phyloP scores from a whole-genome alignment of 2,329 filamentous ascomycete species.

The Fusarium virguliforme region DNA sequence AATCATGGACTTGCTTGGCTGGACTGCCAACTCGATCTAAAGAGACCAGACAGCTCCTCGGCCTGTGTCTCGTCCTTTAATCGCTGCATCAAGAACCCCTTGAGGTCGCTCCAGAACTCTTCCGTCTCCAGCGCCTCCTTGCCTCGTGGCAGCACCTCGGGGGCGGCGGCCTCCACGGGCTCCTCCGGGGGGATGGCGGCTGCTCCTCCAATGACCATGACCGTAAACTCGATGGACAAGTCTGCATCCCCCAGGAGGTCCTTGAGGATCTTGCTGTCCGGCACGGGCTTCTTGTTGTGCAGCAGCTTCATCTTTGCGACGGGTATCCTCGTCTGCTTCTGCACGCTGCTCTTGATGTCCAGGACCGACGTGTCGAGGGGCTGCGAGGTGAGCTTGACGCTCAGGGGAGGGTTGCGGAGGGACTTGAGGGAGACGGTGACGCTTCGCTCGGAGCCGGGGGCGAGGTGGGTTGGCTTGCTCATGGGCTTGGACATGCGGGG shows the following conservation, averaged over 20 bases:
- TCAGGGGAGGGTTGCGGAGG: conserved; percentile 80
- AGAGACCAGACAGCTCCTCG: conserved; percentile 75
- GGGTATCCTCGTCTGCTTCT: conserved; percentile 73
- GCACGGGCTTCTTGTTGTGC: conserved; percentile 87
- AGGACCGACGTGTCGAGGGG: conserved; percentile 81
- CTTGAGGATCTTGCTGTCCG: conserved; percentile 82
- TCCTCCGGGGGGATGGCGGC: conserved; percentile 63
- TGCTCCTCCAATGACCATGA: conserved; percentile 89
- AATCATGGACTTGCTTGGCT: conserved; percentile 54
- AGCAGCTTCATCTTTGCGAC: conserved; percentile 89
- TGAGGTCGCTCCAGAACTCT: conserved; percentile 90
- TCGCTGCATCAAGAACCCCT: conserved; percentile 84
- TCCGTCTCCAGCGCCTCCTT: conserved; percentile 77
- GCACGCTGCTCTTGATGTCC: conserved; percentile 82
- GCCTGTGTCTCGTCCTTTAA: conserved; percentile 80
- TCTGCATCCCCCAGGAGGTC: conserved; percentile 75
- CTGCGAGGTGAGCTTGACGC: conserved; percentile 76
- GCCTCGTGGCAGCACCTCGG: conserved; percentile 57
- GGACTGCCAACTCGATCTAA: conserved; percentile 79
- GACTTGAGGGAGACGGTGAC: conserved; percentile 79
- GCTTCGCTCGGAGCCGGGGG: conserved; percentile 69
- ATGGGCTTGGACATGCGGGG: conserved; percentile 76
- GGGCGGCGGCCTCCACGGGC: conserved; percentile 51
- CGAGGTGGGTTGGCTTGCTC: conserved; percentile 64
- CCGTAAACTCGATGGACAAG: conserved; percentile 78